Base-by-base conservation (phyloP, 2,329 filamentous ascomycete species). In the Penicillium sp. region DNA sequence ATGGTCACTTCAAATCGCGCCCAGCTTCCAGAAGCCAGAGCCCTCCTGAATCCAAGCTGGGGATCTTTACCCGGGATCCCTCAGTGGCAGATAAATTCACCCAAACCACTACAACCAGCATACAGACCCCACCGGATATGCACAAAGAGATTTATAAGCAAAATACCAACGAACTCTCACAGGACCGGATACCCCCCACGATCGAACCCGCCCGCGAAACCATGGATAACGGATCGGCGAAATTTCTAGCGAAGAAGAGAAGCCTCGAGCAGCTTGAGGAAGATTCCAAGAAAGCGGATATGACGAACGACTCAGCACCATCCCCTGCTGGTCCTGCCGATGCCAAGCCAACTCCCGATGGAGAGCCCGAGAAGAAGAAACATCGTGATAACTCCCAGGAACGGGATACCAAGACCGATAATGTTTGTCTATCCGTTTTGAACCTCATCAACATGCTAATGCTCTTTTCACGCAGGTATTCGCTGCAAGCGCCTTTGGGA, bases 181-280 rank as follows among this genome's bases (percentile, higher is more conserved):
- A 26, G 43, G 45, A 39, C 21, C 29, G 13, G 16, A 39, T 10
- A 16, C 19, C 14, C 53, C 29, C 26, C 19, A 31, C 11, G 24
- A 53, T 51, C n/a, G 6, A 31, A 33, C 37, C 26, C 31, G 46
- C 43, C 14, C n/a, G n/a, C 24, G 19, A 27, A 33, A 16, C 19
- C 14, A 57, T 43, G 21, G 33, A 37, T 48, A 54, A 60, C 59
- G 52, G 69, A 63, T 53, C 65, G 68, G 26, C 59, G 66, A 52
- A 75, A 68, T 47, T 9, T 52, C 74, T 74, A 10, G 76, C 73
- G 62, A 78, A 78, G 66, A 79, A 79, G 62, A 68, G 77, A 55
- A 78, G 76, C 56, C 64, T 73, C 49, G 77, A 79, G 44, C 72
- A 77, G 49, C 64, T 79, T 39, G 75, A 78, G 56, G 69, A 72